Percentiles rank a stretch among this genome's conserved stretches.
phyloP scores from a whole-genome alignment of 2,329 filamentous ascomycete genomes.

The Xylaria multiplex region DNA sequence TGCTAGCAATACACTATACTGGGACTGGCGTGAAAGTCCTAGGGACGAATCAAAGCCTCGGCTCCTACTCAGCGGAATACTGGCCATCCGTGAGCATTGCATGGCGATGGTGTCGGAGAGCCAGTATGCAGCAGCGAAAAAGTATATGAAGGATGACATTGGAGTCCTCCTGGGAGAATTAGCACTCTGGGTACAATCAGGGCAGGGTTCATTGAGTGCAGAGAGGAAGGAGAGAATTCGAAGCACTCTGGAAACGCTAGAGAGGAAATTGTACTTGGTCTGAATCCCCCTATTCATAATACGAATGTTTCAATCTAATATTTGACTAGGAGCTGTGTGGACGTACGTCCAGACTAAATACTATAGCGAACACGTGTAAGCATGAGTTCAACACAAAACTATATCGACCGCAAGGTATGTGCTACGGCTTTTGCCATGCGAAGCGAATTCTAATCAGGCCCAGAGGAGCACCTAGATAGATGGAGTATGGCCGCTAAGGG shows the following conservation, averaged over 20 bases:
- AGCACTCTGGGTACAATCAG: slow-evolving; percentile 57
- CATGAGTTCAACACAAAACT: slow-evolving; percentile 22
- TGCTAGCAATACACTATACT: slow-evolving; percentile 57
- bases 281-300: background rate
- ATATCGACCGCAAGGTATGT: slow-evolving; percentile 22
- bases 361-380: slow-evolving; percentile 11
- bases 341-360: slow-evolving; percentile 15
- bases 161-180: slow-evolving; percentile 54
- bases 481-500: slow-evolving; percentile 48
- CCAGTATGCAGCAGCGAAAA: slow-evolving; percentile 50
- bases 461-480: slow-evolving; percentile 5
- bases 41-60: slow-evolving; percentile 44
- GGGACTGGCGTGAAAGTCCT: slow-evolving; percentile 48
- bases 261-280: slow-evolving; percentile 43
- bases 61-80: slow-evolving; percentile 56
- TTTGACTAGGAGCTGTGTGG: slow-evolving; percentile 25
- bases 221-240: slow-evolving; percentile 52
- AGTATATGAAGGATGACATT: slow-evolving; percentile 55
- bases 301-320: slow-evolving; percentile 1
- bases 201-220: slow-evolving; percentile 50
- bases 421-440: background rate
- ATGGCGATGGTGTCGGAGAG: slow-evolving; percentile 57
- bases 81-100: slow-evolving; percentile 55
- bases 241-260: slow-evolving; percentile 48
- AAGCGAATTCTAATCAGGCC: slow-evolving; percentile 1